These are phyloP conservation scores for Podospora conica DNA, from an alignment of 495 filamentous ascomycete species.

Conservation along the genomic window DNA sequence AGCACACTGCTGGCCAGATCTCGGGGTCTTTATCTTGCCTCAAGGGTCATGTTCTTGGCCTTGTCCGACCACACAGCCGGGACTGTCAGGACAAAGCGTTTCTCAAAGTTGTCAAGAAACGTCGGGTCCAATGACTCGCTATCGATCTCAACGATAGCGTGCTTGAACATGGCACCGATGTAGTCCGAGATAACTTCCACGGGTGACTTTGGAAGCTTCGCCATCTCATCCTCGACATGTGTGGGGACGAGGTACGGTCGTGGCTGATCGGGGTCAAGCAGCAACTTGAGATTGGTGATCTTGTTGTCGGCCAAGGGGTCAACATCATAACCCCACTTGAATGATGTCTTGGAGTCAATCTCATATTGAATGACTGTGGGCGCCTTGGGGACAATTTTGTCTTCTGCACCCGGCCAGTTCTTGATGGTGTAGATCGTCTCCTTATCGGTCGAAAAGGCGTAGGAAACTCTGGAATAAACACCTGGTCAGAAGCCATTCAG, in stretches of 20 bases:
- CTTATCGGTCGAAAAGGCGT: not conserved
- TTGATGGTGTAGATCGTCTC: not conserved
- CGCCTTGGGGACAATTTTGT: not conserved
- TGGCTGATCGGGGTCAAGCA: not conserved
- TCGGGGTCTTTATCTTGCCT: not conserved
- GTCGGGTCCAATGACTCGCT: not conserved
- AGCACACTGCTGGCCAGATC: not conserved
- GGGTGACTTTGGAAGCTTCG: not conserved
- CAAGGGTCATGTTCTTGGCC: constrained; percentile 8
- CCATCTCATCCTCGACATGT: not conserved
- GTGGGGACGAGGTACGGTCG: not conserved
- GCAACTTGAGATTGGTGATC: not conserved
- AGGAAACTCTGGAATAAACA: not conserved
- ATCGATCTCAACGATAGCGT: not conserved
- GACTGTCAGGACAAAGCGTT: not conserved
- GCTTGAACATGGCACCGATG: not conserved
- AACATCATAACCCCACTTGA: not conserved
- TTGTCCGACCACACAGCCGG: constrained; percentile 9
- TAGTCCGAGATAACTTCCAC: not conserved
- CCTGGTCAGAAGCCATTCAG: not conserved
- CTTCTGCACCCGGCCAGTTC: not conserved
- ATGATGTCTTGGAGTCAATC: not conserved
- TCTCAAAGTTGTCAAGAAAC: not conserved
- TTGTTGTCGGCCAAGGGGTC: not conserved
- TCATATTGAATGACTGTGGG: not conserved